Conservation (phyloP, 2,329 filamentous ascomycete species). For the Chaetomiaceae sp. region DNA sequence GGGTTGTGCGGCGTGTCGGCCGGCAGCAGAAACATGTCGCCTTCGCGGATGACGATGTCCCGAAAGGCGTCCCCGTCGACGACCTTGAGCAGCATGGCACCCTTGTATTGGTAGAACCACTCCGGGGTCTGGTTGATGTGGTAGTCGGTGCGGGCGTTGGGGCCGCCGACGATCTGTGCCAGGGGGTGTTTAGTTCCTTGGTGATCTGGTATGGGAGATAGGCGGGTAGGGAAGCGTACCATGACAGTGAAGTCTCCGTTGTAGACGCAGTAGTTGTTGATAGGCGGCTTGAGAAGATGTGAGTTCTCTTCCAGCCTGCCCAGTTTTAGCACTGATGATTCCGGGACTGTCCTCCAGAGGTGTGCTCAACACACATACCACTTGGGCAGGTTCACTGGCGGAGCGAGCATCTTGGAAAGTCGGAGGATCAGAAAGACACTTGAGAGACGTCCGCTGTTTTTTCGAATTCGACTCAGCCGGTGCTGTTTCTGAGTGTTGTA, state of each 20-base stretch:
- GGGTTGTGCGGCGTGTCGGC: constrained; percentile 96
- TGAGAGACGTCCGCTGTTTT: too few species aligned
- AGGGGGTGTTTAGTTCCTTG: background rate
- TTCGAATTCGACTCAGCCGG: too few species aligned
- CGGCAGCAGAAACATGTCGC: constrained; percentile 89
- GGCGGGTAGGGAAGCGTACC: constrained; percentile 42
- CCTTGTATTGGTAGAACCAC: constrained; percentile 97
- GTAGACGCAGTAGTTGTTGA: constrained; percentile 98
- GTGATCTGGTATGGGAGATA: too few species aligned
- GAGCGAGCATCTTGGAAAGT: constrained; percentile 41
- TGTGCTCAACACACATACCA: constrained; percentile 42
- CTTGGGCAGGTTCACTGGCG: constrained; percentile 54
- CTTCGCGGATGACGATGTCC: constrained; percentile 86
- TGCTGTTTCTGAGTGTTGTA: background rate
- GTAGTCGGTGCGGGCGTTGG: constrained; percentile 94
- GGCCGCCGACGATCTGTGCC: constrained; percentile 68
- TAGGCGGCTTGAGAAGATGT: constrained; percentile 85
- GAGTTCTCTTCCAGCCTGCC: constrained; percentile 83
- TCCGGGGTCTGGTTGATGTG: constrained; percentile 96
- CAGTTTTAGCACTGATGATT: background rate
- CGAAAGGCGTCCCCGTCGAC: constrained; percentile 70
- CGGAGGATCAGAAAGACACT: too few species aligned
- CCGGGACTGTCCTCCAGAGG: too few species aligned
- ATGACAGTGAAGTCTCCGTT: constrained; percentile 79
- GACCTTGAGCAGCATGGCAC: constrained; percentile 89